Evolutionary conservation across 1,284 basidiomycete genomes (phyloP), one percentile per base, ranked within the genome.

Genomic region (Ustilago sp.): DNA sequence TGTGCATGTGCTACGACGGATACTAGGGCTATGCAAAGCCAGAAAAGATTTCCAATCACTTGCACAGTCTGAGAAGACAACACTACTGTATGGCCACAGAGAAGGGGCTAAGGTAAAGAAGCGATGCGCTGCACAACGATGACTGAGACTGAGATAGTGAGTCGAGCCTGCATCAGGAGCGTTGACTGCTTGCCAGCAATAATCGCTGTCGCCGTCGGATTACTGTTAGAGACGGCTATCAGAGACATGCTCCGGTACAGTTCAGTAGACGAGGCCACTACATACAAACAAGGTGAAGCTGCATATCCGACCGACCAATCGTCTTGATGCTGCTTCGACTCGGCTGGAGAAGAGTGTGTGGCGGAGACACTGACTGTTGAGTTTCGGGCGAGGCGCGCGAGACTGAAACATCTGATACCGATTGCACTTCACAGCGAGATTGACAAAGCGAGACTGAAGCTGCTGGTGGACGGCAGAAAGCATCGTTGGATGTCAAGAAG

Each of bases 281-380:
- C 23, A 31, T 8, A 48, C 62, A 58, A 58, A 57, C 62, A 58
- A 63, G 36, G 32, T 45, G 9, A 13, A n/a, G 55, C 19, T 58
- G 62, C 62, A 63, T 58, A 51, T 63, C 55, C 55, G 59, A 23
- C 50, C 39, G 41, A 50, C 48, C 48, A 50, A 45, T 4, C 11
- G 13, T 19, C n/a, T 8, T 11, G 19, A 8, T 19, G n/a, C 43
- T 45, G 43, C 3, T 45, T 15, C 19, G 2, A 45, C 43, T 45
- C 43, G 15, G 19, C 43, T 45, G 17, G 19, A 45, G 43, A 11
- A 19, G 8, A 19, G n/a, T 45, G 7, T 4, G 15, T 8, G 19
- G 43, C 13, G 43, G n/a, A 9, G 15, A 19, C 23, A 28, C 23
- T 28, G 23, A 3, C 23, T 28, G 23, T 28, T 28, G 23, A 19